These are phyloP conservation scores for Pleodorina starrii DNA, from an alignment of 139 green algal genomes.

Conservation along the genomic window DNA sequence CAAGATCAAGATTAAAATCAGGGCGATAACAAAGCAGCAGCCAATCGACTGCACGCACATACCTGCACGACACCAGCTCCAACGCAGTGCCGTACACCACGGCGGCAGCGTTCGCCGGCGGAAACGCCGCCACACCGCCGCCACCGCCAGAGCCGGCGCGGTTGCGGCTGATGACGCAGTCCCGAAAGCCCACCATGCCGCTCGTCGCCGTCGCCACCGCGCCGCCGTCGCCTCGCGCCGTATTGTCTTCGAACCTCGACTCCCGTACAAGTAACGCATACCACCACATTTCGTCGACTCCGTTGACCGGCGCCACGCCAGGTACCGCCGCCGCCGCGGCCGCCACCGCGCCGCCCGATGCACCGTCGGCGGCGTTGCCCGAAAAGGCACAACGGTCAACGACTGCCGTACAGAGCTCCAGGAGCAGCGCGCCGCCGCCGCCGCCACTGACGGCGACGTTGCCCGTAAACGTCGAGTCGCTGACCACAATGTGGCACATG, in stretches of 20 bases:
- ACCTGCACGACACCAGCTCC: constrained; percentile 12
- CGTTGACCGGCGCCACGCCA: background rate
- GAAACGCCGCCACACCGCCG: background rate
- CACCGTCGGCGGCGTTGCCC: background rate
- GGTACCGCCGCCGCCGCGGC: background rate
- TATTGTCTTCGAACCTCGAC: background rate
- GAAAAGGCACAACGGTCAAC: background rate
- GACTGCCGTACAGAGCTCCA: background rate
- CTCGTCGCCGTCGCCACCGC: background rate
- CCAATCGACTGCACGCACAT: background rate
- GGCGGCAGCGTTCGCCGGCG: background rate
- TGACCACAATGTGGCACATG: background rate
- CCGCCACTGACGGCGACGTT: background rate
- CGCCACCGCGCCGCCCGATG: background rate
- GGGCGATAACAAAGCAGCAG: background rate
- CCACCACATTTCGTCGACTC: background rate
- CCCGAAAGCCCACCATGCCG: background rate
- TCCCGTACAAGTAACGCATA: background rate
- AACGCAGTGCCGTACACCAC: background rate
- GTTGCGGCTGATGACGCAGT: background rate
- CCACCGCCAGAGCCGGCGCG: background rate
- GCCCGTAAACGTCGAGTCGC: background rate
- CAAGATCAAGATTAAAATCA: background rate
- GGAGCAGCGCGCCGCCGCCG: background rate
- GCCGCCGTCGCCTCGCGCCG: background rate